Evolutionary conservation across 2,329 filamentous ascomycete genomes (phyloP).

Genomic region (Fusarium longipes): DNA sequence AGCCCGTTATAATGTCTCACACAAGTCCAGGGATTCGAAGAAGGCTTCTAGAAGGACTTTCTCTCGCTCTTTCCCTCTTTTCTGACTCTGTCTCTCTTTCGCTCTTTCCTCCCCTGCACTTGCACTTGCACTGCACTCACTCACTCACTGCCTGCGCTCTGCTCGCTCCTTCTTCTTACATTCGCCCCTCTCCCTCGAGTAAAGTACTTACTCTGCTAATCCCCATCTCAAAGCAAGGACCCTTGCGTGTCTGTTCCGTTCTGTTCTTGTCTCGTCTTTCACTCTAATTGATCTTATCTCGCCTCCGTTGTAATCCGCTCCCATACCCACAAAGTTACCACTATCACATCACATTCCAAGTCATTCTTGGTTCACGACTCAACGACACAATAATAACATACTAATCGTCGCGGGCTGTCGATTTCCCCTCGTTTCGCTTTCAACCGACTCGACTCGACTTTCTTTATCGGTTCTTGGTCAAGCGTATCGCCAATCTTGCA

Average conservation of each 20-base stretch:
- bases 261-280: slow-evolving; percentile 13
- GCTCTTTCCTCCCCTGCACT: slow-evolving; percentile 16
- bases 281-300: slow-evolving; percentile 34
- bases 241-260: slow-evolving; percentile 25
- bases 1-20: slow-evolving; percentile 49
- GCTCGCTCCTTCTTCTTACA: slow-evolving; percentile 9
- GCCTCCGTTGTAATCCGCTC: slow-evolving; percentile 32
- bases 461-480: slow-evolving; percentile 27
- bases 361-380: slow-evolving; percentile 31
- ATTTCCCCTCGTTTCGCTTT: slow-evolving; percentile 40
- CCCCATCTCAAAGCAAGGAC: slow-evolving; percentile 26
- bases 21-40: slow-evolving; percentile 42
- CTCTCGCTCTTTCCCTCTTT: slow-evolving; percentile 21
- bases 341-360: slow-evolving; percentile 21
- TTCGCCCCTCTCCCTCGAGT: slow-evolving; percentile 19
- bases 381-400: slow-evolving; percentile 24
- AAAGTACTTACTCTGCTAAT: slow-evolving; percentile 23
- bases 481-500: slow-evolving; percentile 17
- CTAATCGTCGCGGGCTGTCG: slow-evolving; percentile 47
- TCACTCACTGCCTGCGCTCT: not conserved
- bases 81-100: slow-evolving; percentile 13
- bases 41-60: slow-evolving; percentile 50
- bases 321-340: slow-evolving; percentile 20
- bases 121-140: not conserved
- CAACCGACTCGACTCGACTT: slow-evolving; percentile 22